Evolutionary conservation across 805 yeast species (phyloP).

Genomic region (Ogataea henricii): DNA sequence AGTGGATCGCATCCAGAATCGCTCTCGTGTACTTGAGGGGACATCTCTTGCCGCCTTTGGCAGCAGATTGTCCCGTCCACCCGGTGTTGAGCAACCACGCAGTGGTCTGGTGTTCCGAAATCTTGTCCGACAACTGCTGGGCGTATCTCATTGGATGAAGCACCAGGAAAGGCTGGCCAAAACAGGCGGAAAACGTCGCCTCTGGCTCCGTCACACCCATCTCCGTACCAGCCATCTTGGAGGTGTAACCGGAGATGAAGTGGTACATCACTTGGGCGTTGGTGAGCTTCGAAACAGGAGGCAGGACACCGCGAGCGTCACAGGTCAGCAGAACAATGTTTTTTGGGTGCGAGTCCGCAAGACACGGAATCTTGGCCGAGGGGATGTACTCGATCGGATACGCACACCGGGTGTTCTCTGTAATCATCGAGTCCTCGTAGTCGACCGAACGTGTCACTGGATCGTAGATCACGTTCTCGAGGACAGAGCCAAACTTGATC

Average conservation of each 20-base stretch:
- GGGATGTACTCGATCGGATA: constrained; percentile 97
- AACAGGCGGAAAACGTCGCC: constrained; percentile 97
- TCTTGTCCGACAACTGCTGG: constrained; percentile 91
- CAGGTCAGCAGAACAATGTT: constrained; percentile 92
- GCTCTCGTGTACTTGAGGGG: constrained; percentile 97
- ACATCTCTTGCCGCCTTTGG: constrained; percentile 95
- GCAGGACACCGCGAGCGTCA: constrained; percentile 97
- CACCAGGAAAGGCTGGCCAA: constrained; percentile 98
- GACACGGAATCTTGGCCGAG: constrained; percentile 93
- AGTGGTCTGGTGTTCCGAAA: constrained; percentile 80
- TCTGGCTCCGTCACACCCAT: constrained; percentile 98
- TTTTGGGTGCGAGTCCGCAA: constrained; percentile 86
- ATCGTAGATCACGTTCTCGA: constrained; percentile 91
- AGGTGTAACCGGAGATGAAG: constrained; percentile 96
- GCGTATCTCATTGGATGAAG: constrained; percentile 98
- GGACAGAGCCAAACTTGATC: constrained; percentile 88
- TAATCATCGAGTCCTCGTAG: constrained; percentile 75
- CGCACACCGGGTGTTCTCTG: constrained; percentile 98
- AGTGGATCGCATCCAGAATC: constrained; percentile 89
- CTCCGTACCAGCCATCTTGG: constrained; percentile 99
- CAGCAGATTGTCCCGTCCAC: constrained; percentile 94
- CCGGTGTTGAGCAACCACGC: constrained; percentile 99
- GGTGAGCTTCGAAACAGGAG: constrained; percentile 92
- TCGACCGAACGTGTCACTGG: constrained; percentile 78
- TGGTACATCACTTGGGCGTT: constrained; percentile 99